Conservation (phyloP, 305 asterid species). For the Andrographis paniculata region DNA sequence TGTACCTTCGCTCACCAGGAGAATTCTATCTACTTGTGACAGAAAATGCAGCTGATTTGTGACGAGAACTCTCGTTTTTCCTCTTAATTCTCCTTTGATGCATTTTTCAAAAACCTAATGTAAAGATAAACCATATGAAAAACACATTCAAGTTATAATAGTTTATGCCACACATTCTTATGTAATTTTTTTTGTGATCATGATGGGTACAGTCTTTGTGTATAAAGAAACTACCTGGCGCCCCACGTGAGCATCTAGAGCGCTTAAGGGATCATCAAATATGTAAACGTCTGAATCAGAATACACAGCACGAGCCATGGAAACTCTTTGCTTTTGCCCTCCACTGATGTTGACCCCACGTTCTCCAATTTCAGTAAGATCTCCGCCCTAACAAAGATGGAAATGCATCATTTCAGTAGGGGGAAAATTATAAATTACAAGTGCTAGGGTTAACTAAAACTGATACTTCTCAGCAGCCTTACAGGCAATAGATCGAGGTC, state of each 20-base stretch:
- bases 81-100: slow-evolving; percentile 64
- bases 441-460: neutral
- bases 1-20: slow-evolving; percentile 67
- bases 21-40: slow-evolving; percentile 71
- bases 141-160: slow-evolving; percentile 6
- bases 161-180: neutral
- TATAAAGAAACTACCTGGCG: neutral
- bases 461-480: no score
- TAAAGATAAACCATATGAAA: slow-evolving; percentile 1
- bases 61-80: slow-evolving; percentile 85
- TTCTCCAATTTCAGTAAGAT: slow-evolving; percentile 97
- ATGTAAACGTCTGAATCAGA: slow-evolving; percentile 89
- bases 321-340: slow-evolving; percentile 98
- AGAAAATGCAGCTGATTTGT: slow-evolving; percentile 90
- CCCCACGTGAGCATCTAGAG: no score
- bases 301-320: slow-evolving; percentile 97
- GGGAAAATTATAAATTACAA: slow-evolving; percentile 7
- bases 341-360: slow-evolving; percentile 98
- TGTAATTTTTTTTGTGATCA: no score
- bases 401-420: neutral
- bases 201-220: neutral
- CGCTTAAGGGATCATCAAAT: slow-evolving; percentile 18
- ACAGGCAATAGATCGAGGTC: no score
- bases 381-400: slow-evolving; percentile 29
- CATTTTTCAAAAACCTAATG: slow-evolving; percentile 73